Evolutionary conservation across 164 flowering plant genomes (phyloP), one percentile per base, ranked within the genome.

Genomic region (Platanus orientalis): DNA sequence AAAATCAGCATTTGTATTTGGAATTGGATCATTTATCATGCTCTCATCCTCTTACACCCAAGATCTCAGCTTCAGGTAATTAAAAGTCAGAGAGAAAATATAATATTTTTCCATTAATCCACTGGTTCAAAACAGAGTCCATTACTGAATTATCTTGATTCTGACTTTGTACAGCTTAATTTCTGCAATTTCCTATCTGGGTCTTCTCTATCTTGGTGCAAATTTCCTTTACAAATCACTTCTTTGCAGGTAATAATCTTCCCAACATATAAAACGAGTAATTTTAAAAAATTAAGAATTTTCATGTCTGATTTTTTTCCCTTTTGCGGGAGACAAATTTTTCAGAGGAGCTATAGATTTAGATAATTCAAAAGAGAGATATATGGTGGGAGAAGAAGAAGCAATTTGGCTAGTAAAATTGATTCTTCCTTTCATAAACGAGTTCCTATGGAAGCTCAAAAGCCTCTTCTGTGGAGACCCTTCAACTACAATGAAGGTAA

Each of bases 401-500:
- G 89, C 86, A 55, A 63, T 90, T 28, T 83, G 94, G 88, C 27
- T 90, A 17, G 24, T 86, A 19, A 87, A 79, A 74, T 26, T 83
- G 69, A 10, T 88, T 19, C 81, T 93, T 68, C 94, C 97, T 64
- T 90, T 82, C 80, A 47, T 93, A 65, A 93, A 93, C 65, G 94
- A 85, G 79, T 79, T 79, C 62, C 73, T 90, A 1, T 36, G 79
- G 59, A 83, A 79, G 60, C 67, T 90, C 60, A 83, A 69, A 72
- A 77, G 74, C 63, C 78, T 93, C 16, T 87, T 93, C 67, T 84
- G 89, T 57, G 98, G 98, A 49, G 96, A 93, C 64, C 96, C 98
- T 71, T 76, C 87, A 3, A 87, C 86, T 6, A 90, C 98, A 50
- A 81, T 93, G 83, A 90, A 90, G 89, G 97, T 88, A 65, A 60